Base-by-base conservation (phyloP, 2,329 filamentous ascomycete species). In the Talaromyces sp. region DNA sequence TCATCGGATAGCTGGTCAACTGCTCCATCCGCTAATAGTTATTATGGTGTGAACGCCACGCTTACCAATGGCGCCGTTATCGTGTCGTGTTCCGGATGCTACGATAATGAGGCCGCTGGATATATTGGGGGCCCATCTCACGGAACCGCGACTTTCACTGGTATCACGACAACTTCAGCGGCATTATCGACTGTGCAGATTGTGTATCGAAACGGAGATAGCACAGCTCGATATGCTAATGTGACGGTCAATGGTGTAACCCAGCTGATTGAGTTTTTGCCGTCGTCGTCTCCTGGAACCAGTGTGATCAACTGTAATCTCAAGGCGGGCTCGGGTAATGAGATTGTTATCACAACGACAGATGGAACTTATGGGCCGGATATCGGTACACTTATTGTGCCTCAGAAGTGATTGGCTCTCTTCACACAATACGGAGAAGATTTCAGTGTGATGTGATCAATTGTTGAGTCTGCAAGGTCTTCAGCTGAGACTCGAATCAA, bases 121-220 rank as follows among this genome's bases (percentile, higher is more conserved):
- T 88, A 85, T 35, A 78, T 85, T 3, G 87, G 87, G 0, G 85
- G 85, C 0, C 73, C 78, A 0, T 70, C 77, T 0, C 76, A 75
- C 0, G 84, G 84, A 0, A 81, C 77, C 0, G 75, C 87, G 2
- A 80, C 80, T 0, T 84, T 89, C 58, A 70, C 72, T 0, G 75
- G 75, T 4, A 78, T 88, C 1, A 75, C 74, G 17, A 82, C 81
- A 57, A 74, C 78, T 1, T 79, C 73, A 0, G 75, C 80, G 0
- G 82, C 80, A 0, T 72, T 78, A 13, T 84, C 80, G 0, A 87
- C 86, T 0, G 75, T 89, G 10, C 75, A 83, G 1, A 80, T 89
- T 62, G 81, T 84, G 68, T 85, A 86, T 70, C 71, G 81, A 15
- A 89, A 89, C 65, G 85, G 85, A 0, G 85, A 89, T 67, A 80